Evolutionary conservation across 352 stramenopile genomes (phyloP), one percentile per base, ranked within the genome.

Genomic region (Phytopythium delawarense): DNA sequence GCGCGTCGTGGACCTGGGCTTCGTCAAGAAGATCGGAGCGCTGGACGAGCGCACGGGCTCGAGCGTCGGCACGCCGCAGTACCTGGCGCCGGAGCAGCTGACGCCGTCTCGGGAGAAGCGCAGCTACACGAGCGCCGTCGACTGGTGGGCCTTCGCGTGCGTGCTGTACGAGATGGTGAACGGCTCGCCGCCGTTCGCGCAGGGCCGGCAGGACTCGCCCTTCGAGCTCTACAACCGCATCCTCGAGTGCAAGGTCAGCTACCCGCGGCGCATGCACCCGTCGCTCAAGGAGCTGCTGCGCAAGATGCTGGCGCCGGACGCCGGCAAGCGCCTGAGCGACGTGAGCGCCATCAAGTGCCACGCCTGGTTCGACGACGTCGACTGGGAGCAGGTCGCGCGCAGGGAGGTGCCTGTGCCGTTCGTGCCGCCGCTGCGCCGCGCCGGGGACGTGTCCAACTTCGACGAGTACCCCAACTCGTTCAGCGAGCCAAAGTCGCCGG

Each of bases 161-260:
- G 72, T 95, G 25, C 53, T 94, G n/a, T 95, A 87, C 63, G 88
- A 96, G 66, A 75, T 95, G 65, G 69, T 92, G 44, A 77, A 66
- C 32, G 87, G 88, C 2, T 66, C 71, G 8, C 85, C 87, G 20
- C 88, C 88, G 28, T 95, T 96, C 65, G 91, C 81, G 35, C 75
- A 88, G 32, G 77, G 81, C 8, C 87, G 91, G 28, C 69, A 81
- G 46, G 94, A 98, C 49, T 79, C 84, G 28, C 87, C 95, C 51
- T 97, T 95, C 62, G 79, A 88, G 57, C 79, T 96, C 30, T 93
- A 91, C 63, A 91, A 77, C 50, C 76, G 84, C 15, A 97, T 98
- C 34, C 61, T 91, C 0, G 71, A 82, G 30, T 79, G 84, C 15
- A 73, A 81, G 42, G 69, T 92, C 42, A 67, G 75, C 61, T 87